A percentile compares a stretch with the other conserved stretches of the same genome.
Evolutionary conservation across 2,329 filamentous ascomycete genomes (phyloP).

Genomic region (Calonectria crousiana): DNA sequence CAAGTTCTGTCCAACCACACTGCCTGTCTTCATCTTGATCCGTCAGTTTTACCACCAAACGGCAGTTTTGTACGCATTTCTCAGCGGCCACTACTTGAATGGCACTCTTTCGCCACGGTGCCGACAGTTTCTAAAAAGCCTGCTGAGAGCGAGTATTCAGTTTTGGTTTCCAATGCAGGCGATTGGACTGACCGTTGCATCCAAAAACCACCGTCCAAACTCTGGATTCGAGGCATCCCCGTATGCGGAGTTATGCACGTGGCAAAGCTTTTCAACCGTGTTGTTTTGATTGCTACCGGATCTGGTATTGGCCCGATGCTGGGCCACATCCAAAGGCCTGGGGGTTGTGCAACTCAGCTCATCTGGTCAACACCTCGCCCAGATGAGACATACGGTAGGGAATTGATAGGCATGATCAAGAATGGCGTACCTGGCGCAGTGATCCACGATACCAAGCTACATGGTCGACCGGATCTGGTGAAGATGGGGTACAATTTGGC

Average conservation of each 20-base stretch:
- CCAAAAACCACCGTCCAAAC: constrained; percentile 66
- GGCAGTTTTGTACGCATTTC: constrained; percentile 66
- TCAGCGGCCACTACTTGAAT: constrained; percentile 74
- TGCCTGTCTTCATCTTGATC: constrained; percentile 74
- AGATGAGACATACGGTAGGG: constrained; percentile 70
- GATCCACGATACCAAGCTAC: constrained; percentile 73
- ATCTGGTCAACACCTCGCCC: constrained; percentile 78
- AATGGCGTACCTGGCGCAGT: constrained; percentile 71
- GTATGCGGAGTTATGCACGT: constrained; percentile 76
- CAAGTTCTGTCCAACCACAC: constrained; percentile 81
- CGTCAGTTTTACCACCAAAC: constrained; percentile 67
- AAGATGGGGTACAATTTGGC: constrained; percentile 64
- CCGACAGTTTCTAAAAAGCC: constrained; percentile 57
- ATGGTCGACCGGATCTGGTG: constrained; percentile 70
- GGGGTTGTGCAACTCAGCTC: constrained; percentile 64
- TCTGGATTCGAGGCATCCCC: constrained; percentile 79
- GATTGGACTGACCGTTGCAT: constrained; percentile 81
- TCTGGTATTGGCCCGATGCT: constrained; percentile 79
- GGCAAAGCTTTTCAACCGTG: constrained; percentile 73
- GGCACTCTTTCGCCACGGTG: constrained; percentile 82
- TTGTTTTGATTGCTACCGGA: constrained; percentile 78
- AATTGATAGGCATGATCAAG: constrained; percentile 67
- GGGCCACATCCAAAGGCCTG: constrained; percentile 65
- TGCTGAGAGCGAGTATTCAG: constrained; percentile 66
- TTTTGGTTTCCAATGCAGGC: constrained; percentile 78